Base-by-base conservation (phyloP, 164 flowering plant genomes). In the Berberis thunbergii region DNA sequence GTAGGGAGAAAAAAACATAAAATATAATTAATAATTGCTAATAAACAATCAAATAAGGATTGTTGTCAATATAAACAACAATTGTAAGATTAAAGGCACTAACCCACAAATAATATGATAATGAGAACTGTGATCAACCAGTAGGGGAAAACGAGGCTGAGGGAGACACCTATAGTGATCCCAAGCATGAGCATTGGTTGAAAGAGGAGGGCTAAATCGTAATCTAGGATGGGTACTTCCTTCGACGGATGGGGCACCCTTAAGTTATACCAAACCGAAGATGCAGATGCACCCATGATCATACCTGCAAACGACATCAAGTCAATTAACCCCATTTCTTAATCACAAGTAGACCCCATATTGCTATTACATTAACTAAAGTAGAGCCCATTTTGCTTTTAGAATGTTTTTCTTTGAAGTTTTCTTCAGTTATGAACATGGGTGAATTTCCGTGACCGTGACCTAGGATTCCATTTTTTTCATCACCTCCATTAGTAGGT, bases 231-330 rank as follows among this genome's bases (percentile, higher is more conserved):
- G 1, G 99, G 96, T 26, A 77, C 93, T 40, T 91, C 88, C 63
- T 74, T 87, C 1, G 83, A 72, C 49, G 99, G 99, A 76, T 94
- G 99, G 0, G 77, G 79, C 9, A 91, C 93, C 71, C 90, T 80
- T n/a, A 94, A 59, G 76, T 94, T 94, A 79, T 87, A 94, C 96
- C 97, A 94, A 3, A 94, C 95, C 5, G 99, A 94, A 39, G 99
- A 78, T 49, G 83, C 45, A 12, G 70, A 67, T 54, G 70, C 70
- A n/a, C 70, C 70, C 70, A 67, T 67, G 7, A 67, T 67, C 99
- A 94, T 91, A 81, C 98, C 98, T 94, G 73, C 78, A 63, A 61
- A 40, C 10, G 43, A 57, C 49, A 50, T 4, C n/a, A 64, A 45
- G 9, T 26, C 6, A 54, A 54, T 49, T 4, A 57, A 48, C 7